Evolutionary conservation across 805 yeast species (phyloP), one percentile per base, ranked within the genome.

Genomic region (Saccharomycopsis lassenensis): DNA sequence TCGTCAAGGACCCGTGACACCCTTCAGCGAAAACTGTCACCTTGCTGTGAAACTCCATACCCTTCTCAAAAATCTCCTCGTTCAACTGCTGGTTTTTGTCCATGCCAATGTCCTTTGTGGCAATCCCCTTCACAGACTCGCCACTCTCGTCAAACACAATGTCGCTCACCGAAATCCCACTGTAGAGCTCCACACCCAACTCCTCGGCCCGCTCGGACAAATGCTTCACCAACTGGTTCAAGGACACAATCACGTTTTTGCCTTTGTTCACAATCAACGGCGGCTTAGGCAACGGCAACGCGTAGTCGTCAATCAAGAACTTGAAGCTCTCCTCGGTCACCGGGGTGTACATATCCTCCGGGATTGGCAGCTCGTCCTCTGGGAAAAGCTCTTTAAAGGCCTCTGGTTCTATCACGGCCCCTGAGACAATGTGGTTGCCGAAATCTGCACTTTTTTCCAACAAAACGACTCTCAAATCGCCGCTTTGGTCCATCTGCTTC

Each of bases 41-140:
- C 49, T 91, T 73, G 4, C 98, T 84, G 48, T 79, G 91, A 57
- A 91, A 91, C 57, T 85, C 97, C 95, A 91, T 83, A 18, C 98
- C 98, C 46, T 94, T 70, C 58, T 91, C 95, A 57, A 84, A 91
- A n/a, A 72, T 65, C 45, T 71, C 81, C 50, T n/a, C n/a, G 78
- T 34, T 82, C 21, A 95, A 94, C 23, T 62, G 54, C 14, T 95
- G 95, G 39, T 67, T 58, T 47, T 74, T 77, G 33, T 76, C 69
- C 12, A 91, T 61, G 11, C 98, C 98, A 75, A 79, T 72, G 56
- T 91, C 98, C 48, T 80, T 81, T 2, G 98, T 91, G 4, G 95
- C 95, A 4, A 89, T 87, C 41, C 98, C 98, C 41, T 68, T 69
- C 17, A 91, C 81, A 5, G 70, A 67, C 10, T 61, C 61, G 5